A percentile compares a stretch with the other conserved stretches of the same genome.
Conservation (phyloP, 805 yeast genomes). For the Lipomyces japonicus region DNA sequence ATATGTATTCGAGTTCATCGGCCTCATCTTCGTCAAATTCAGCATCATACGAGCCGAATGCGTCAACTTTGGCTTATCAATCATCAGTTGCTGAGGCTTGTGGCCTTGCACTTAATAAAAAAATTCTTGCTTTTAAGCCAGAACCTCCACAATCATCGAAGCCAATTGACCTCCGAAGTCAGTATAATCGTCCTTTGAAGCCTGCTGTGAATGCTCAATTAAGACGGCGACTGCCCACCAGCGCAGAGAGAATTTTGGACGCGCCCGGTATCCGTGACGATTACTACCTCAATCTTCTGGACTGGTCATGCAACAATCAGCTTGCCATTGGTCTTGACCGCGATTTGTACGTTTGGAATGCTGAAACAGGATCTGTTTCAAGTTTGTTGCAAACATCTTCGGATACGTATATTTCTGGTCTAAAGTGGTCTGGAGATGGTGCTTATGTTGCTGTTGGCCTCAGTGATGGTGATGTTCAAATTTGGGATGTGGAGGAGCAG, state of each 20-base stretch:
- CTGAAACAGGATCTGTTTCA: slow-evolving; percentile 72
- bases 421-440: slow-evolving; percentile 90
- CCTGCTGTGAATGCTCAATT: slow-evolving; percentile 36
- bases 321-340: slow-evolving; percentile 85
- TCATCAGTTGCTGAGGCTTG: slow-evolving; percentile 84
- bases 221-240: slow-evolving; percentile 66
- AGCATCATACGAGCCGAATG: slow-evolving; percentile 2
- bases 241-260: slow-evolving; percentile 89
- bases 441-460: slow-evolving; percentile 78
- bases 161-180: slow-evolving; percentile 38
- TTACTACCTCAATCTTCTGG: slow-evolving; percentile 77
- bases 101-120: slow-evolving; percentile 75
- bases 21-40: slow-evolving; percentile 37
- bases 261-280: slow-evolving; percentile 95
- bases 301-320: slow-evolving; percentile 81
- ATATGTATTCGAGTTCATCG: slow-evolving; percentile 32
- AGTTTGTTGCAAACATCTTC: slow-evolving; percentile 53
- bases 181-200: slow-evolving; percentile 38
- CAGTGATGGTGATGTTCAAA: slow-evolving; percentile 78
- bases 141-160: slow-evolving; percentile 56
- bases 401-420: slow-evolving; percentile 58
- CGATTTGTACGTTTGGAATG: slow-evolving; percentile 89
- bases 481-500: slow-evolving; percentile 86
- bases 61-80: slow-evolving; percentile 22
- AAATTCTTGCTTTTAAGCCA: slow-evolving; percentile 85